Evolutionary conservation across 2,329 filamentous ascomycete species (phyloP), one percentile per base, ranked within the genome.

Genomic region (Chaetomium strumarium): DNA sequence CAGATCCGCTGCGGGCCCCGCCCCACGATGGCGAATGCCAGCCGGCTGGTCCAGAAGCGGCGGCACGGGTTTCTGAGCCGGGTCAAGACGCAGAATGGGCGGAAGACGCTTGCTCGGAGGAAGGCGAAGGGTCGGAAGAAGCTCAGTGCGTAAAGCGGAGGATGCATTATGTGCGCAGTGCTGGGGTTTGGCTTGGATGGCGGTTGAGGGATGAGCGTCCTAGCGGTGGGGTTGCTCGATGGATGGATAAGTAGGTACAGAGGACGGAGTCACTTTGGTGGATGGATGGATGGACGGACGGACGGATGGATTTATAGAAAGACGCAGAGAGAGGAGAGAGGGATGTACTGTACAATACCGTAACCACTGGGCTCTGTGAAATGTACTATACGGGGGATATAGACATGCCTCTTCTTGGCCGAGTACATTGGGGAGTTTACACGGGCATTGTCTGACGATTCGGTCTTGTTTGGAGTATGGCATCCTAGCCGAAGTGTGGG

Each of bases 1-100:
- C 79, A 81, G 68, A 69, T 82, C 58, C 77, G 80, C 51, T 83
- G 75, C 69, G 80, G 78, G 1, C 80, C 79, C 44, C 75, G 79
- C 54, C 74, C 79, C 62, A 83, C 77, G 31, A 76, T 82, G 77
- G 74, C 77, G 51, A 68, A 72, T 46, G 68, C 74, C 51, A 80
- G 75, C 50, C 72, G 80, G 34, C 68, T 83, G 49, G 66, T 82
- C 13, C 77, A 81, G 67, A 83, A 83, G 72, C 72, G 80, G 20
- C 73, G 79, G 58, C 75, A 78, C 58, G 81, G 80, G 1, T 84
- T 81, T 60, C 65, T 84, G 44, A 73, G 70, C 58, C 70, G 80
- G 36, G 66, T 74, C 58, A 69, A 73, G 58, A 75, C 73, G 42
- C 73, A 71, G 63, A 76, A 72, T 10, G 80, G 80, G 3, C 69